Percentiles rank a stretch among this genome's conserved stretches.
These are phyloP conservation scores for Bacidia rubella DNA, from an alignment of 495 filamentous ascomycete genomes.

Conservation along the genomic window DNA sequence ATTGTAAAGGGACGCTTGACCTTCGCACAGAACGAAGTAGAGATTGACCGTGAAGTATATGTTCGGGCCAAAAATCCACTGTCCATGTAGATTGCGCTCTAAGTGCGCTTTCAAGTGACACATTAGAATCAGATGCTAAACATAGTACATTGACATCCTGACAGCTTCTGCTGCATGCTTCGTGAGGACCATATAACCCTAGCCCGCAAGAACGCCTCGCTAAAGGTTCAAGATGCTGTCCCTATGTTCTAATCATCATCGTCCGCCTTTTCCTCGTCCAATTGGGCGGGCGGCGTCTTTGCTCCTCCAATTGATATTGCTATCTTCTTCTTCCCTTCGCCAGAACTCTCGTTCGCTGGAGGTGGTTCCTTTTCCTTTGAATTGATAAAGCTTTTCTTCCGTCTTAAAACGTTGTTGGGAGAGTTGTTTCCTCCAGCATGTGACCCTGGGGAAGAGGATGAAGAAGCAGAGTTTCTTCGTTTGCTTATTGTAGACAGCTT, in stretches of 20 bases:
- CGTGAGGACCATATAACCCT: neutral
- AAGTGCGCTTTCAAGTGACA: neutral
- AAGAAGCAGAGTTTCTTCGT: conserved; percentile 38
- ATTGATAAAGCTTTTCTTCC: conserved; percentile 28
- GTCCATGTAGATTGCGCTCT: neutral
- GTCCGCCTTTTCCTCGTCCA: conserved; percentile 2
- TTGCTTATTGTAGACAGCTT: conserved; percentile 57
- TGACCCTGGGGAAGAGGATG: conserved; percentile 22
- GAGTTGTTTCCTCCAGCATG: conserved; percentile 17
- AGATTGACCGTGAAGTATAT: neutral
- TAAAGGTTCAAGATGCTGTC: neutral
- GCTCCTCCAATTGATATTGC: conserved; percentile 21
- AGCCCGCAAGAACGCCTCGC: conserved; percentile 3
- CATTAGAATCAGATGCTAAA: neutral
- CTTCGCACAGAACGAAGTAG: neutral
- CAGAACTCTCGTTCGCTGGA: neutral
- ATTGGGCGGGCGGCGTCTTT: neutral
- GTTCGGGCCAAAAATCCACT: neutral
- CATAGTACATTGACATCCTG: neutral
- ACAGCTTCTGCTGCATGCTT: neutral
- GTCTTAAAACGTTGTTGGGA: conserved; percentile 19
- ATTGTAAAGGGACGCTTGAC: neutral
- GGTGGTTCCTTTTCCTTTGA: conserved; percentile 8
- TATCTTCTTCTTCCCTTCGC: conserved; percentile 21
- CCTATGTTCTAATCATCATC: conserved; percentile 1